A percentile compares a stretch with the other conserved stretches of the same genome.
phyloP scores from a whole-genome alignment of 768 basidiomycete genomes.

The Lactarius psammicola region DNA sequence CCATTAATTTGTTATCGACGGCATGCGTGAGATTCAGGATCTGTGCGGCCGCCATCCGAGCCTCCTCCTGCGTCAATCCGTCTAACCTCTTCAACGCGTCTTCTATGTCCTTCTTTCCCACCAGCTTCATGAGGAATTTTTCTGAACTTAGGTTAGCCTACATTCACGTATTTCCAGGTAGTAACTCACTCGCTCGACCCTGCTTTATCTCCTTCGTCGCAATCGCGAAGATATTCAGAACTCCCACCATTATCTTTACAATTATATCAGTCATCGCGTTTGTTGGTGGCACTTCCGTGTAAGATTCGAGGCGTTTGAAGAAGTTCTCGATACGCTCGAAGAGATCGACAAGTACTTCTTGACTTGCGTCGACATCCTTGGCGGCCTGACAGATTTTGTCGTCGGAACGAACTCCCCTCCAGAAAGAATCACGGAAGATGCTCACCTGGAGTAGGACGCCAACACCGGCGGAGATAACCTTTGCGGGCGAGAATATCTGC shows the following conservation, averaged over 20 bases:
- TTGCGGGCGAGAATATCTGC: background rate
- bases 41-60: background rate
- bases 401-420: background rate
- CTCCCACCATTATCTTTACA: background rate
- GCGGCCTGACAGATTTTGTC: background rate
- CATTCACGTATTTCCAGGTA: background rate
- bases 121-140: background rate
- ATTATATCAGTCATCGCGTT: background rate
- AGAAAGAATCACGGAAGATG: background rate
- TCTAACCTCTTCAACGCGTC: background rate
- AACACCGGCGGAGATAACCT: background rate
- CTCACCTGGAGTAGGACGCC: background rate
- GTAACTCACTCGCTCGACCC: background rate
- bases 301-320: background rate
- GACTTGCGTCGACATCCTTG: background rate
- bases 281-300: background rate
- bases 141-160: background rate
- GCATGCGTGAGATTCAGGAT: background rate
- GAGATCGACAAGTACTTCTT: background rate
- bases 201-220: background rate
- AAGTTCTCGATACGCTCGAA: background rate
- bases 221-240: background rate
- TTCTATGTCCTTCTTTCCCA: background rate
- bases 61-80: background rate
- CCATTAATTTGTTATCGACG: background rate